A percentile compares a stretch with the other conserved stretches of the same genome.
Evolutionary conservation across 2,329 filamentous ascomycete species (phyloP).

Genomic region (Cercospora sp.): DNA sequence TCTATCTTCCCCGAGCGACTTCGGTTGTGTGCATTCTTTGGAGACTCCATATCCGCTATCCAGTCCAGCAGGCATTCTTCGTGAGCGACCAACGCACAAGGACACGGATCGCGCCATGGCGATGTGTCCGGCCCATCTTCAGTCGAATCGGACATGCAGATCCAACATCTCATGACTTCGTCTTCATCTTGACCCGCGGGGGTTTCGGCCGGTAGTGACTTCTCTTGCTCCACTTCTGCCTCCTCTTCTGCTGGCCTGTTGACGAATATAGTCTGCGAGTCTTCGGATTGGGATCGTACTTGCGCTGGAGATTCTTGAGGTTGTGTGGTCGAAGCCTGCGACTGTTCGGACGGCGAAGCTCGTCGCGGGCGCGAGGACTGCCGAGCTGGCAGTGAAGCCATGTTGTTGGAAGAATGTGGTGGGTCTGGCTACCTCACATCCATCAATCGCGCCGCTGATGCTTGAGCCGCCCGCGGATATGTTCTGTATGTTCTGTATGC

Average conservation of each 20-base stretch:
- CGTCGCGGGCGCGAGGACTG: slow-evolving; percentile 29
- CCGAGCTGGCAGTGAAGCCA: slow-evolving; percentile 47
- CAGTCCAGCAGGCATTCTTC: slow-evolving; percentile 87
- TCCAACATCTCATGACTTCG: slow-evolving; percentile 62
- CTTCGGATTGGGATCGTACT: slow-evolving; percentile 43
- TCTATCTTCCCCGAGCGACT: slow-evolving; percentile 59
- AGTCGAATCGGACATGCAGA: slow-evolving; percentile 66
- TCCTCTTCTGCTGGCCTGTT: slow-evolving; percentile 36
- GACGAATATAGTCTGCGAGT: slow-evolving; percentile 50
- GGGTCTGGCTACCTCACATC: not conserved
- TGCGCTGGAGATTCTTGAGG: slow-evolving; percentile 22
- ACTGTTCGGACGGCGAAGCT: slow-evolving; percentile 24
- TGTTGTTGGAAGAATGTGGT: slow-evolving; percentile 22
- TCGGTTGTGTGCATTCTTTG: slow-evolving; percentile 52
- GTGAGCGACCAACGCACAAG: slow-evolving; percentile 86
- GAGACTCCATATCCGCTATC: slow-evolving; percentile 83
- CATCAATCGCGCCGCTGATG: not conserved
- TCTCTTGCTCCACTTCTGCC: slow-evolving; percentile 8
- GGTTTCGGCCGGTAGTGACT: slow-evolving; percentile 16
- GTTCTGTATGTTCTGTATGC: not conserved
- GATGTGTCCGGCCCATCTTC: slow-evolving; percentile 62
- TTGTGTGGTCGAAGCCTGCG: slow-evolving; percentile 20
- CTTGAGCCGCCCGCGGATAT: not conserved
- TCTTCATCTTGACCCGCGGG: slow-evolving; percentile 33
- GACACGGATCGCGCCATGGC: slow-evolving; percentile 84